Conservation (phyloP, 805 yeast genomes). For the Grigorovia jiainica region DNA sequence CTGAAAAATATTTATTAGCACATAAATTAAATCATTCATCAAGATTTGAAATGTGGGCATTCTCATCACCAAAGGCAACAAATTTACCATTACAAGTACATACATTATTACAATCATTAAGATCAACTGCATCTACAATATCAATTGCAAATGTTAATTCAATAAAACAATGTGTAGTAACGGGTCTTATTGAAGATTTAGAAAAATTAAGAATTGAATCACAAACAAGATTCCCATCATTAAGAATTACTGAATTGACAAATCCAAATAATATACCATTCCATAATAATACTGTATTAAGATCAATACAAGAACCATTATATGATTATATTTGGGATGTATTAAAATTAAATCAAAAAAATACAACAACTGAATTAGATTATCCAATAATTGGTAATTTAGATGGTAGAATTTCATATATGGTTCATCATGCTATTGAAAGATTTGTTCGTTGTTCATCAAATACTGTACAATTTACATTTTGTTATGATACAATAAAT, state of each 20-base stretch:
- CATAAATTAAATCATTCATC: slow-evolving; percentile 18
- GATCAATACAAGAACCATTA: slow-evolving; percentile 25
- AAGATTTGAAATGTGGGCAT: slow-evolving; percentile 26
- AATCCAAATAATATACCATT: slow-evolving; percentile 28
- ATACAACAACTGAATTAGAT: slow-evolving; percentile 17
- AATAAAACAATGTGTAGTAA: slow-evolving; percentile 26
- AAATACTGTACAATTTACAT: slow-evolving; percentile 27
- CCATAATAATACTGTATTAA: slow-evolving; percentile 25
- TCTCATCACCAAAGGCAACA: slow-evolving; percentile 23
- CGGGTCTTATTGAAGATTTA: slow-evolving; percentile 23
- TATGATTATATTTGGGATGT: slow-evolving; percentile 27
- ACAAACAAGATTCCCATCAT: slow-evolving; percentile 15
- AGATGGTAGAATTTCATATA: slow-evolving; percentile 21
- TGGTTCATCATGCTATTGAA: slow-evolving; percentile 25
- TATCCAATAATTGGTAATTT: slow-evolving; percentile 25
- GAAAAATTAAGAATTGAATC: slow-evolving; percentile 18
- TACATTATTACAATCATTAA: slow-evolving; percentile 9
- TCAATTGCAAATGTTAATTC: slow-evolving; percentile 27
- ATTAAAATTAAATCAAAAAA: slow-evolving; percentile 20
- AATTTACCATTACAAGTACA: slow-evolving; percentile 19
- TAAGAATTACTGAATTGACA: slow-evolving; percentile 21
- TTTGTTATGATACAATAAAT: slow-evolving; percentile 25
- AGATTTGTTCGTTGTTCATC: slow-evolving; percentile 26
- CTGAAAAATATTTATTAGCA: slow-evolving; percentile 19
- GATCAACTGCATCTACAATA: slow-evolving; percentile 12